Evolutionary conservation across 306 rosid genomes (phyloP), one percentile per base, ranked within the genome.

Genomic region (Sophora flavescens): DNA sequence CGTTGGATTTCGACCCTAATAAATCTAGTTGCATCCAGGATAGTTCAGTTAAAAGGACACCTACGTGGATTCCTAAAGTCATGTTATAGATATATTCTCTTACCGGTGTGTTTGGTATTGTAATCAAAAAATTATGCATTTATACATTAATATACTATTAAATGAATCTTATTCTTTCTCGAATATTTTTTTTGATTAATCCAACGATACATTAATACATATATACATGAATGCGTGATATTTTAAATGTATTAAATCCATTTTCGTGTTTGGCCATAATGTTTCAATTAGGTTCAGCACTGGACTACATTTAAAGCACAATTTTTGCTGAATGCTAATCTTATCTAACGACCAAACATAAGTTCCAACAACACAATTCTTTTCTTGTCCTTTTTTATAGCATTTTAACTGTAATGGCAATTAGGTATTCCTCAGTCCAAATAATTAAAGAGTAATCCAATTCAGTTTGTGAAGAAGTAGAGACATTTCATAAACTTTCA

Each of bases 331-430:
- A 54, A 33, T 54, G 60, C 72, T 38, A 72, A 62, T 71, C 73
- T 58, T 54, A 44, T 51, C 83, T 41, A 79, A 54, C 50, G 38
- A 65, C 38, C 57, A 67, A 64, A 11, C 66, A 35, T 74, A 45
- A 45, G 60, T 75, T 81, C 61, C 28, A 52, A 75, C 72, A 74
- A 12, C 8, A 74, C 39, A 15, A 53, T 68, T 68, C 6, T 16
- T 60, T 59, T 81, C 10, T 81, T 68, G 59, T 81, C 73, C 15
- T 68, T 47, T 57, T 16, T 38, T 12, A 42, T 57, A 41, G 12
- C 15, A 15, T 56, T 78, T 78, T 35, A 8, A 68, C 63, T 60
- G 65, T 51, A 28, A 30, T 59, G 59, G 48, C 10, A 26, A 52
- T 63, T 16, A 14, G 22, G 22, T 47, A 57, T 30, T 59, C 69